A percentile compares a stretch with the other conserved stretches of the same genome.
Evolutionary conservation across 495 filamentous ascomycete genomes (phyloP).

Genomic region (Opeltia flavorubescens): DNA sequence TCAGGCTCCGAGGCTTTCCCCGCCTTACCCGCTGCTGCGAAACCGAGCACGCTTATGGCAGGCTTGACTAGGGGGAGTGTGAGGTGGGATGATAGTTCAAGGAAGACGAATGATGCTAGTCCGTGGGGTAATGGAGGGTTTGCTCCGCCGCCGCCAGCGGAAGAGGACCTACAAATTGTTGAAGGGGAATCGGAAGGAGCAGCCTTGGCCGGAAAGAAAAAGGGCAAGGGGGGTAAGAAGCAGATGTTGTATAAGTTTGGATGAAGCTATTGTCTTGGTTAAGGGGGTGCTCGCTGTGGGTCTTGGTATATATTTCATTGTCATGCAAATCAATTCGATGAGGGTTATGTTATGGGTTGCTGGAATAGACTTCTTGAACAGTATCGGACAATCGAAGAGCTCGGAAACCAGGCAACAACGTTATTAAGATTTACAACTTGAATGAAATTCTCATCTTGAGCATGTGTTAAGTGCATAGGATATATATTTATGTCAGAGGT

Average conservation of each 20-base stretch:
- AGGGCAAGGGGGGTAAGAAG: constrained; percentile 67
- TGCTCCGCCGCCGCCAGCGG: constrained; percentile 6
- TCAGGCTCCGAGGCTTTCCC: constrained; percentile 53
- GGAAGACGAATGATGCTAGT: constrained; percentile 20
- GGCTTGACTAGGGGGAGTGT: constrained; percentile 63
- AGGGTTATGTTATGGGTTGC: too few species aligned
- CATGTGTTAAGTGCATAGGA: not conserved
- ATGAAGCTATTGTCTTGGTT: constrained; percentile 16
- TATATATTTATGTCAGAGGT: not conserved
- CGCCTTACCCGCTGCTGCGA: constrained; percentile 62
- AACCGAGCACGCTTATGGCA: constrained; percentile 65
- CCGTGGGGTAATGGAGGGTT: constrained; percentile 28
- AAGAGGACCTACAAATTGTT: constrained; percentile 16
- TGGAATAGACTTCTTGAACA: too few species aligned
- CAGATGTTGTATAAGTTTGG: constrained; percentile 54
- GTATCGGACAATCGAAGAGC: not conserved
- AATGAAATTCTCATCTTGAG: not conserved
- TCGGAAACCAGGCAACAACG: not conserved
- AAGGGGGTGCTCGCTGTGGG: too few species aligned
- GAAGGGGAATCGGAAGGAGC: constrained; percentile 23
- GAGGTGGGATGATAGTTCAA: constrained; percentile 42
- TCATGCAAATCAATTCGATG: too few species aligned
- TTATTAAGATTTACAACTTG: not conserved
- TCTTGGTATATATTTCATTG: too few species aligned
- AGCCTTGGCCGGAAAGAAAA: constrained; percentile 37